Evolutionary conservation across 345 rosid genomes (phyloP), one percentile per base, ranked within the genome.

Genomic region (Lepidium didymum): DNA sequence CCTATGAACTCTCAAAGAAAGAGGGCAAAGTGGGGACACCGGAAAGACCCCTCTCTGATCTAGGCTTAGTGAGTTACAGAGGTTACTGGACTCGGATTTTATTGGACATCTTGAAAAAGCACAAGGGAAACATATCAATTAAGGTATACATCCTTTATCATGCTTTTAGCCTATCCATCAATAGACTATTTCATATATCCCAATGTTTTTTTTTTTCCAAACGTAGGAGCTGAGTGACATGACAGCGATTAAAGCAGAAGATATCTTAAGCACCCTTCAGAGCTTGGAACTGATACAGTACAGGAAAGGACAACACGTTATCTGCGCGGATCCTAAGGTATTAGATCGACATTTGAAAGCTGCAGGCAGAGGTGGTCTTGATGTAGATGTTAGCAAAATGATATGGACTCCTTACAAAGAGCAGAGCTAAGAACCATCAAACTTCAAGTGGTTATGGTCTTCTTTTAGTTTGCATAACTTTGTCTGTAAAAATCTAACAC

Each of bases 21-120:
- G 99, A 95, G 76, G 91, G 97, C 55, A 95, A 91, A 80, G 97
- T 95, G 3, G 99, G 99, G 43, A 95, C 99, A 49, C 99, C 97
- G 11, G 99, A 95, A 76, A 87, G 97, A 57, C 99, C 99, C 25
- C 96, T 95, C 46, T 95, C 99, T 34, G 99, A 95, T 79, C 89
- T 95, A 37, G 99, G 99, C 44, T 69, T 87, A 72, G 70, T 91
- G 79, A 95, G 99, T 83, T 95, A 95, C 81, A 84, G 91, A 82
- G 99, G 97, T 35, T 95, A 95, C 74, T 95, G 99, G 97, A 95
- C 97, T 21, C 79, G 99, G 47, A 88, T 95, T 73, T 86, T 95
- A 33, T 74, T 95, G 67, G 99, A 95, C 81, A 95, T 95, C 64
- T 80, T 95, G 87, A 95, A 95, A 71, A 95, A 85, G 81, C 97